A percentile compares a stretch with the other conserved stretches of the same genome.
phyloP scores from a whole-genome alignment of 768 basidiomycete genomes.

The Russula sp. region DNA sequence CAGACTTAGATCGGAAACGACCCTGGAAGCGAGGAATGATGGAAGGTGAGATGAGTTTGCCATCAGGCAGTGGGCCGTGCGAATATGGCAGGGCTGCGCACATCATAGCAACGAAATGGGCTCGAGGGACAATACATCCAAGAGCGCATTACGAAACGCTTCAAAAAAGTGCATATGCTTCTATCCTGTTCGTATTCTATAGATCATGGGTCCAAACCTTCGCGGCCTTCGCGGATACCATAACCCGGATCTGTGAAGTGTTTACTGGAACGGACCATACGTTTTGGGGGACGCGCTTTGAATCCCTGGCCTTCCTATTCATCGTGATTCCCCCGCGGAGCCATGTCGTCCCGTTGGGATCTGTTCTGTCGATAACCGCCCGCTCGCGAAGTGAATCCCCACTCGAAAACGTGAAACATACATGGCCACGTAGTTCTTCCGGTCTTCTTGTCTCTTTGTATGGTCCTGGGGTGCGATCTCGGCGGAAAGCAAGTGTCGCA shows the following conservation, averaged over 20 bases:
- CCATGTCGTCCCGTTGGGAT: background rate
- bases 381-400: background rate
- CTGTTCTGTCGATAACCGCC: background rate
- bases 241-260: background rate
- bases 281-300: background rate
- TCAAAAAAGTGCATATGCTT: background rate
- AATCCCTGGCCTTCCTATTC: background rate
- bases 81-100: background rate
- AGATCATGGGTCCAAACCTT: background rate
- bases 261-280: background rate
- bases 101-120: background rate
- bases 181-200: background rate
- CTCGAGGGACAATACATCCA: background rate
- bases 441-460: background rate
- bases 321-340: constrained; percentile 1
- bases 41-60: background rate
- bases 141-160: background rate
- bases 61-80: background rate
- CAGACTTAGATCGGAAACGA: background rate
- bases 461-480: background rate
- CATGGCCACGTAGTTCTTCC: background rate
- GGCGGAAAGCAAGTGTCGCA: background rate
- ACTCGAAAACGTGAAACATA: background rate
- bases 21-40: background rate
- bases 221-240: background rate